Conservation (phyloP, 352 stramenopile species). For the Globisporangium uncinulatum region DNA sequence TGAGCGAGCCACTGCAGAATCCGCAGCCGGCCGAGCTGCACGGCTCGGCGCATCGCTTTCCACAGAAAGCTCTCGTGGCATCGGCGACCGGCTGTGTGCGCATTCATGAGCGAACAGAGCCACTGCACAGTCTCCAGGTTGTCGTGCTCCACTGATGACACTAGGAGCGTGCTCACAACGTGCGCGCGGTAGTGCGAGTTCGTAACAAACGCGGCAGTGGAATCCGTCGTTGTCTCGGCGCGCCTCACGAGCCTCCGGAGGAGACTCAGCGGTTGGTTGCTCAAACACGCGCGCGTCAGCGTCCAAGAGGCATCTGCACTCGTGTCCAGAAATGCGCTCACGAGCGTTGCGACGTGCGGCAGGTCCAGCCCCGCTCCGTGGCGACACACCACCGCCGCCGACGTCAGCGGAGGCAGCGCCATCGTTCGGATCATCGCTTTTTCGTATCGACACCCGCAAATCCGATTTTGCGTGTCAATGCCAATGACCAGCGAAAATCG, state of each 20-base stretch:
- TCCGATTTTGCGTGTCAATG: too few species aligned
- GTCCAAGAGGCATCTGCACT: constrained; percentile 2
- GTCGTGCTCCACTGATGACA: constrained; percentile 9
- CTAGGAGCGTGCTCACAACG: constrained; percentile 3
- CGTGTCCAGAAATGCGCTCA: constrained; percentile 11
- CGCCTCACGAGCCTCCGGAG: constrained; percentile 1
- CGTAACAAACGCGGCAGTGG: not conserved
- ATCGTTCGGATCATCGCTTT: not conserved
- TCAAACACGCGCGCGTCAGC: constrained; percentile 4
- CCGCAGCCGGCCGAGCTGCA: constrained; percentile 5
- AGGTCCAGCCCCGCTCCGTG: constrained; percentile 6
- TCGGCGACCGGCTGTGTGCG: not conserved
- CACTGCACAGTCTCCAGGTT: constrained; percentile 13
- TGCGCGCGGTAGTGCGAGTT: constrained; percentile 9
- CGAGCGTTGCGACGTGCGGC: constrained; percentile 8
- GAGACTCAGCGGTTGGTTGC: constrained; percentile 7
- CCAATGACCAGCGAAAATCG: too few species aligned
- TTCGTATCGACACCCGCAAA: too few species aligned
- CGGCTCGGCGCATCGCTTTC: constrained; percentile 12
- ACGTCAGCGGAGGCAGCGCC: constrained; percentile 5
- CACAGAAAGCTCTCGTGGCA: constrained; percentile 8
- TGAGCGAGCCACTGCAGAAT: constrained; percentile 10
- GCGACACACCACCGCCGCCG: constrained; percentile 1
- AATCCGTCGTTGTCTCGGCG: not conserved
- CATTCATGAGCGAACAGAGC: constrained; percentile 3